Conservation (phyloP, 768 basidiomycete species). For the Leccinum obscurum region DNA sequence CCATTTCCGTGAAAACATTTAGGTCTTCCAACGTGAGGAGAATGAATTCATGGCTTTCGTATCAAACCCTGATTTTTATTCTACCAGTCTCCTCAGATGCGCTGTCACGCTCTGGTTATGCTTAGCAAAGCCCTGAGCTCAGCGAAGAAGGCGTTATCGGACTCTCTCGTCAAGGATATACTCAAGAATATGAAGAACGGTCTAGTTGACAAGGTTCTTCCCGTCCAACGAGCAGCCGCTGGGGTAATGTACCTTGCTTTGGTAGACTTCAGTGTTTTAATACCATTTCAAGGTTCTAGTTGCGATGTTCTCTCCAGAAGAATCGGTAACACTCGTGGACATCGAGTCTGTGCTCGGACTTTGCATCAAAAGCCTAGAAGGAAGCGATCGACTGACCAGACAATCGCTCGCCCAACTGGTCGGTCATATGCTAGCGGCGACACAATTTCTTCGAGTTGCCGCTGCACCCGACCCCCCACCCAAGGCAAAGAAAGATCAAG, state of each 20-base stretch:
- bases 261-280: conserved; percentile 16
- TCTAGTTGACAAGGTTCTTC: conserved; percentile 78
- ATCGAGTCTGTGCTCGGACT: conserved; percentile 72
- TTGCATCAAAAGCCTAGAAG: conserved; percentile 76
- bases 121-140: conserved; percentile 78
- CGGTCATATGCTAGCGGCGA: conserved; percentile 81
- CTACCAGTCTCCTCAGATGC: conserved; percentile 71
- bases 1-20: conserved; percentile 62
- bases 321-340: conserved; percentile 61
- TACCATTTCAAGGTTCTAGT: conserved; percentile 45
- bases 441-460: conserved; percentile 66
- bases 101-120: conserved; percentile 76
- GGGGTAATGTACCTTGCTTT: conserved; percentile 48
- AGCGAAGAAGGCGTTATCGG: conserved; percentile 83
- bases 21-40: conserved; percentile 69
- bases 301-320: conserved; percentile 58
- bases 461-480: conserved; percentile 47
- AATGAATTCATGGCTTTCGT: neutral
- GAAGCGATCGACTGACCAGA: conserved; percentile 81
- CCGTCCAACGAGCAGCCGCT: conserved; percentile 82
- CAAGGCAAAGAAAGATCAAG: conserved; percentile 63
- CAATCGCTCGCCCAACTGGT: conserved; percentile 75
- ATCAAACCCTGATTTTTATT: conserved; percentile 8
- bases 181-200: conserved; percentile 77
- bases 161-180: conserved; percentile 75